Conservation (phyloP, 1,139 yeast genomes). For the Hansenula sp. region DNA sequence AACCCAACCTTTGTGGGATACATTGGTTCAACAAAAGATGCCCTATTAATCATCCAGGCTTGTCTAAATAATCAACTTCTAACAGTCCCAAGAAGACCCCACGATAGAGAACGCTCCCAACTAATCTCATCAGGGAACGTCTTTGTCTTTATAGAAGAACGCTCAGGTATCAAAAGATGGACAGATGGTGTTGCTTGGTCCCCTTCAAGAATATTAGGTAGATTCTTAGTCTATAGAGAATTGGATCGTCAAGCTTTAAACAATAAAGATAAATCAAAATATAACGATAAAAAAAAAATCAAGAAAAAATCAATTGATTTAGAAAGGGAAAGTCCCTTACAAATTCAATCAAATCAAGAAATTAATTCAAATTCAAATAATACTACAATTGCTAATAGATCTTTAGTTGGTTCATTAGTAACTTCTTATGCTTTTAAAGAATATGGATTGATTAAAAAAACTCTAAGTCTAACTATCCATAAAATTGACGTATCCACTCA, state of each 20-base stretch:
- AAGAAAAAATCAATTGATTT: conserved; percentile 5
- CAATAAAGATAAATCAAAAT: conserved; percentile 20
- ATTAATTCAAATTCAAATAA: conserved; percentile 5
- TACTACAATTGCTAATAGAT: conserved; percentile 21
- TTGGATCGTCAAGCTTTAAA: conserved; percentile 51
- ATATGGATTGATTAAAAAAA: conserved; percentile 78
- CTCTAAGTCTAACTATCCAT: conserved; percentile 56
- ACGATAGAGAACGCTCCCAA: conserved; percentile 66
- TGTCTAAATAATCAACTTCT: conserved; percentile 58
- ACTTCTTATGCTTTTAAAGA: conserved; percentile 67
- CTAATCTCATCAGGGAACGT: conserved; percentile 76
- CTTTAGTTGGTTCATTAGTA: conserved; percentile 51
- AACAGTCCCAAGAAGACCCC: conserved; percentile 77
- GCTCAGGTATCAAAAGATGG: conserved; percentile 87
- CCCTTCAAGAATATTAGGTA: conserved; percentile 80
- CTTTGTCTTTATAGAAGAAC: conserved; percentile 80
- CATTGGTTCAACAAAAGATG: conserved; percentile 80
- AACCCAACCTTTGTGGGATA: conserved; percentile 73
- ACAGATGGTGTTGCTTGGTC: conserved; percentile 94
- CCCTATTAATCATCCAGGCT: conserved; percentile 77
- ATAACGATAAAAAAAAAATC: conserved; percentile 32
- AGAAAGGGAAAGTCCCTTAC: no score
- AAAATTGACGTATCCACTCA: conserved; percentile 18
- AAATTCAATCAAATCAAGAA: conserved; percentile 1
- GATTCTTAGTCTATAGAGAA: conserved; percentile 80